Evolutionary conservation across 495 filamentous ascomycete genomes (phyloP).

Genomic region (Chaetomium fimeti): DNA sequence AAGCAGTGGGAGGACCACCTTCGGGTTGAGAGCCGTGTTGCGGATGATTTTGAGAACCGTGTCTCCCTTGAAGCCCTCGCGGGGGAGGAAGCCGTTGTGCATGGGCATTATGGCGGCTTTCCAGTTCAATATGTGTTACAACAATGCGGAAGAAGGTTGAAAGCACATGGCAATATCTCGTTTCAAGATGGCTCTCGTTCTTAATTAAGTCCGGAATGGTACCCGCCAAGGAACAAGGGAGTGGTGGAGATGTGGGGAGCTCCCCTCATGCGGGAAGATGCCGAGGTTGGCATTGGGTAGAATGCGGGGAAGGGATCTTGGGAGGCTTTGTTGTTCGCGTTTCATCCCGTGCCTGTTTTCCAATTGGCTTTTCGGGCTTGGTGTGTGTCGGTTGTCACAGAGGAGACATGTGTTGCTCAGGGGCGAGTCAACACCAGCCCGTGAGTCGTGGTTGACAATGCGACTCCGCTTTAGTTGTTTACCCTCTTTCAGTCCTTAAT

Average conservation of each 20-base stretch:
- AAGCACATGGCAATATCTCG: background rate
- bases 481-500: background rate
- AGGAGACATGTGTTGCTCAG: background rate
- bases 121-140: background rate
- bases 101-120: slow-evolving; percentile 42
- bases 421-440: background rate
- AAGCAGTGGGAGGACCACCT: slow-evolving; percentile 58
- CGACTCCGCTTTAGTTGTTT: background rate
- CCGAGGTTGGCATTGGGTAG: slow-evolving; percentile 19
- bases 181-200: background rate
- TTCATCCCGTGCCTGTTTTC: background rate
- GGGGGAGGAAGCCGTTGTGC: slow-evolving; percentile 49
- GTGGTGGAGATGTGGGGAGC: slow-evolving; percentile 16
- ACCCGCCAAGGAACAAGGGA: slow-evolving; percentile 13
- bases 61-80: slow-evolving; percentile 62
- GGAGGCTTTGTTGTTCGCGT: background rate
- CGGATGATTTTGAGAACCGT: slow-evolving; percentile 54
- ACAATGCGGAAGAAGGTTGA: background rate
- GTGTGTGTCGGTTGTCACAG: no score
- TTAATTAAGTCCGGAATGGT: background rate
- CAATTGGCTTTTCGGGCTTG: no score
- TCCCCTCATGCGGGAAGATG: slow-evolving; percentile 16
- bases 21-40: slow-evolving; percentile 59
- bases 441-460: background rate
- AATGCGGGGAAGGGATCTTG: slow-evolving; percentile 24